Conservation (phyloP, 2,329 filamentous ascomycete species). For the Emergomyces orientalis region DNA sequence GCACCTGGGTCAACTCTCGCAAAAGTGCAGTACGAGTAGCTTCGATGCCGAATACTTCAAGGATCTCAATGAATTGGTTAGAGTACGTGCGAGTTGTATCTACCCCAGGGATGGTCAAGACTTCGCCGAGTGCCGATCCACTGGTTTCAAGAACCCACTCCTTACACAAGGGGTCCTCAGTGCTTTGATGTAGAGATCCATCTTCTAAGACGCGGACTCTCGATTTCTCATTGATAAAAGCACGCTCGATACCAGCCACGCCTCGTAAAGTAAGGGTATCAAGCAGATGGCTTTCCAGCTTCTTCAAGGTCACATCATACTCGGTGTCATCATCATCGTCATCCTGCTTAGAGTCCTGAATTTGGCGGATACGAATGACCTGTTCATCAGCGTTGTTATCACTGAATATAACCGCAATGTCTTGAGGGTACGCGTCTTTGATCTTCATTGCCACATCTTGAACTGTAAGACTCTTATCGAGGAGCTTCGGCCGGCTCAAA, state of each 20-base stretch:
- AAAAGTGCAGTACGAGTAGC: slow-evolving; percentile 80
- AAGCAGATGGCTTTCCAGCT: slow-evolving; percentile 81
- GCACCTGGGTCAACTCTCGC: slow-evolving; percentile 78
- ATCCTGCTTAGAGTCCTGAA: slow-evolving; percentile 60
- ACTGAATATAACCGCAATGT: slow-evolving; percentile 89
- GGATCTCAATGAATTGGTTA: slow-evolving; percentile 91
- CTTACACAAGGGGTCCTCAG: slow-evolving; percentile 64
- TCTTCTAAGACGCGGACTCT: slow-evolving; percentile 58
- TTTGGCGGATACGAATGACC: slow-evolving; percentile 82
- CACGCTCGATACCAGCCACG: slow-evolving; percentile 77
- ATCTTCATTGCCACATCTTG: slow-evolving; percentile 84
- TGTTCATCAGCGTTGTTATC: slow-evolving; percentile 96
- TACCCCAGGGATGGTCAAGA: slow-evolving; percentile 79
- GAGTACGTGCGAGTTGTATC: slow-evolving; percentile 79
- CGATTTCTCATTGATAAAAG: slow-evolving; percentile 79
- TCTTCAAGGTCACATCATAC: slow-evolving; percentile 87
- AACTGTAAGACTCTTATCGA: slow-evolving; percentile 82
- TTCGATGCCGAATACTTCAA: slow-evolving; percentile 93
- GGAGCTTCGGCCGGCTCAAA: slow-evolving; percentile 83
- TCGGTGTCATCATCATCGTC: slow-evolving; percentile 66
- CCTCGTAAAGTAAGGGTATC: slow-evolving; percentile 87
- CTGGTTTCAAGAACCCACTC: slow-evolving; percentile 96
- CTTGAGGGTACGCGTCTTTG: slow-evolving; percentile 75
- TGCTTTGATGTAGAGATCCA: slow-evolving; percentile 64
- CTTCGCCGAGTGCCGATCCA: slow-evolving; percentile 75